Evolutionary conservation across 2,329 filamentous ascomycete genomes (phyloP).

Genomic region (Penicillium glabrum): DNA sequence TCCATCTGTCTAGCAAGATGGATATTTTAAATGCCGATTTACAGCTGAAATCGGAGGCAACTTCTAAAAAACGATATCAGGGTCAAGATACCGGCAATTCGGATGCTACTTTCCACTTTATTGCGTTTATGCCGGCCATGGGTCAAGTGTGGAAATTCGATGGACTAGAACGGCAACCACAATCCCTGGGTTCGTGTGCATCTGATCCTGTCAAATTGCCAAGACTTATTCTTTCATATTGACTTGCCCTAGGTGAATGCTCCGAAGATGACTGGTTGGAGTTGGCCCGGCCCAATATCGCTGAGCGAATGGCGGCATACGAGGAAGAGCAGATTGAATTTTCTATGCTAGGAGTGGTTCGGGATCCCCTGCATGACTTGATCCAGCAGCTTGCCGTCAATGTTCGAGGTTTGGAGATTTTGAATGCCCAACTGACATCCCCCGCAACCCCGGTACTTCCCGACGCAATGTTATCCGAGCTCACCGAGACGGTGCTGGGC

Average conservation of each 20-base stretch:
- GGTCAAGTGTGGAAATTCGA: conserved; percentile 84
- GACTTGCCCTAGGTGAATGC: conserved; percentile 37
- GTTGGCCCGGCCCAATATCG: conserved; percentile 64
- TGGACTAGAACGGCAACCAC: conserved; percentile 72
- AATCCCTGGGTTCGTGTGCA: conserved; percentile 54
- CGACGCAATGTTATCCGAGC: conserved; percentile 3
- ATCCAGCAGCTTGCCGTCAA: conserved; percentile 45
- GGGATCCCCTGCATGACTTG: conserved; percentile 59
- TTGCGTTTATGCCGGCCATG: conserved; percentile 79
- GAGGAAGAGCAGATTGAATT: conserved; percentile 69
- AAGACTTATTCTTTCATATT: conserved; percentile 4
- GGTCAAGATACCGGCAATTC: conserved; percentile 49
- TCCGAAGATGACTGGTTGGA: conserved; percentile 63
- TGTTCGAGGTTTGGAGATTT: conserved; percentile 43
- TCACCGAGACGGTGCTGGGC: conserved; percentile 28
- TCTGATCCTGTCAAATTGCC: background rate
- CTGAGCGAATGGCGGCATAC: conserved; percentile 66
- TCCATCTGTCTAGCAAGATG: conserved; percentile 56
- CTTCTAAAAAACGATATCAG: conserved; percentile 38
- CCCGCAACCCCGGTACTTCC: background rate
- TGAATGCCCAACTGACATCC: conserved; percentile 33
- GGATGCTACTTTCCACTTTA: conserved; percentile 78
- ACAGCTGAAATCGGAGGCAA: conserved; percentile 51
- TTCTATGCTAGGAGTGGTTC: conserved; percentile 72
- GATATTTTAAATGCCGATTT: conserved; percentile 75